Base-by-base conservation (phyloP, 1,284 basidiomycete genomes). In the Ustilago hordei region DNA sequence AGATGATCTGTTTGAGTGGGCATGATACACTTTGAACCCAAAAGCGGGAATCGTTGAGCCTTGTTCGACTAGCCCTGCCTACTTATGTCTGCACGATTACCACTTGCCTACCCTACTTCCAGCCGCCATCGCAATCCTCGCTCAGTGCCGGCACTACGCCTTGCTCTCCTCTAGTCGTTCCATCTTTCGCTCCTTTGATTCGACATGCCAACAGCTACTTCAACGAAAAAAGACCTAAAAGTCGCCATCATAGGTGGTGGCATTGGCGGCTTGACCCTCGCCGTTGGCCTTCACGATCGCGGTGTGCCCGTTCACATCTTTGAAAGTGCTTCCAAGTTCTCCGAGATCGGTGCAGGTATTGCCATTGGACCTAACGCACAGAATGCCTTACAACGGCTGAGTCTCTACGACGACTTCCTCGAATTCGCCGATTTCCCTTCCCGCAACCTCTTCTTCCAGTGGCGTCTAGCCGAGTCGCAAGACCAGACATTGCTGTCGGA, bases 371-470 rank as follows among this genome's bases (percentile, higher is more conserved):
- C 66, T 23, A 64, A 69, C 8, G 62, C 75, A 0, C 72, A 74
- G 31, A 54, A 60, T n/a, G 75, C 72, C 1, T 56, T 80, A 3
- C 48, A 65, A 17, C 56, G 56, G 1, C 68, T 80, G n/a, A 47
- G 47, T 2, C 58, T 80, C 23, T 73, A 68, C 60, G 64, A 75
- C 11, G 23, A n/a, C 12, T 78, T 80, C n/a, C 50, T 72, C 12
- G 15, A 69, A 31, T 60, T 72, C 23, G 75, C 78, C 48, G 74
- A 64, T 28, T 67, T 80, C 13, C 65, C 68, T 4, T 47, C 47
- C n/a, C 61, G 66, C 45, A 75, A 77, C 50, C 64, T 78, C 39
- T 80, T 69, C 64, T 80, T 80, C 58, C 71, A 80, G 43, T 80
- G 75, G 75, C 55, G 78, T 8, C 50, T 69, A n/a, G 78, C 71